Evolutionary conservation across 2,329 filamentous ascomycete genomes (phyloP).

Genomic region (Alternaria atra): DNA sequence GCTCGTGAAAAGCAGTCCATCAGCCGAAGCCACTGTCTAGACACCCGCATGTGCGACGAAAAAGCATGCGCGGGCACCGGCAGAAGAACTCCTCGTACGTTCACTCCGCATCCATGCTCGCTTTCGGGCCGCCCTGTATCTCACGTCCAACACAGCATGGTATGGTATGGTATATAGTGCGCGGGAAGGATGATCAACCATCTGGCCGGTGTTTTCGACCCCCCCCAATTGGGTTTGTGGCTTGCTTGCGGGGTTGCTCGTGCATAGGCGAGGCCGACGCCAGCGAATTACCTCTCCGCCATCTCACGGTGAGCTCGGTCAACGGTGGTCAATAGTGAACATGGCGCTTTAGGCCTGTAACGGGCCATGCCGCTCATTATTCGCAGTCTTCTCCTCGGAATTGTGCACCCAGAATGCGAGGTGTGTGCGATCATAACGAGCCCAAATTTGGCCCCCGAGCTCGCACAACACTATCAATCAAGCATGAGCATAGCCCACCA

Average conservation of each 20-base stretch:
- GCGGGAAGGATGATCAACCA: slow-evolving; percentile 36
- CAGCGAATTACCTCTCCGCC: slow-evolving; percentile 24
- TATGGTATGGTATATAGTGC: slow-evolving; percentile 19
- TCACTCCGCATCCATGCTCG: slow-evolving; percentile 11
- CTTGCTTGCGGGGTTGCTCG: slow-evolving; percentile 32
- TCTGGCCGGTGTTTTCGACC: slow-evolving; percentile 21
- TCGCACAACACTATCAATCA: slow-evolving; percentile 35
- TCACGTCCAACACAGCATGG: slow-evolving; percentile 11
- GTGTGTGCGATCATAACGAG: slow-evolving; percentile 13
- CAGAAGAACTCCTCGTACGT: slow-evolving; percentile 7
- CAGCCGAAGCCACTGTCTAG: slow-evolving; percentile 7
- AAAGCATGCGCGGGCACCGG: slow-evolving; percentile 12
- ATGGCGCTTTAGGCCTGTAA: slow-evolving; percentile 11
- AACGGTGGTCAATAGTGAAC: slow-evolving; percentile 22
- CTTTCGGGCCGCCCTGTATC: slow-evolving; percentile 16
- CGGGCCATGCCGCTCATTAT: slow-evolving; percentile 10
- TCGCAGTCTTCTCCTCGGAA: slow-evolving; percentile 4
- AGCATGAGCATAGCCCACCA: slow-evolving; percentile 31
- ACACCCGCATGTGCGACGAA: slow-evolving; percentile 4
- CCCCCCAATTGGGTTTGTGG: slow-evolving; percentile 16
- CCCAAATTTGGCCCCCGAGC: slow-evolving; percentile 25
- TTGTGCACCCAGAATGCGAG: slow-evolving; percentile 10
- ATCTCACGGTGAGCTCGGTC: slow-evolving; percentile 34
- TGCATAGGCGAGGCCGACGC: slow-evolving; percentile 41
- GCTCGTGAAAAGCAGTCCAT: slow-evolving; percentile 23